phyloP scores from a whole-genome alignment of 108 stramenopile species.

The Nitzschia putrida region DNA sequence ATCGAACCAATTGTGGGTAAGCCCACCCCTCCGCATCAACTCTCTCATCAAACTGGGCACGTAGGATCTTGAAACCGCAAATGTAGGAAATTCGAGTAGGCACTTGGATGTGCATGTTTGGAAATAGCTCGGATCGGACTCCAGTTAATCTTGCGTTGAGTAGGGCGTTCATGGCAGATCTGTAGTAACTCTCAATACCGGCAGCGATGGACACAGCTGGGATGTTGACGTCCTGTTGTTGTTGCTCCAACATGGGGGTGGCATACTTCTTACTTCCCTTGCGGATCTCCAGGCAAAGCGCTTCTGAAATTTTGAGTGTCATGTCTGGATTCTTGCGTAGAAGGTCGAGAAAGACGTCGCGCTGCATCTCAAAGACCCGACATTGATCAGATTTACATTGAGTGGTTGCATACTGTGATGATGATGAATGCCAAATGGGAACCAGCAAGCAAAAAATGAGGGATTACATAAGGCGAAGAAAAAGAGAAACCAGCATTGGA shows the following conservation, averaged over 20 bases:
- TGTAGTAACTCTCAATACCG: conserved; percentile 81
- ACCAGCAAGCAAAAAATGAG: not conserved
- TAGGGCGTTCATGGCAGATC: conserved; percentile 60
- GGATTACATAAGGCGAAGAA: not conserved
- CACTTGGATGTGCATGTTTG: conserved; percentile 81
- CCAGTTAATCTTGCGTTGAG: conserved; percentile 67
- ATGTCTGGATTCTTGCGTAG: conserved; percentile 41
- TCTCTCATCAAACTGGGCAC: conserved; percentile 44
- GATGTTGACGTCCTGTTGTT: conserved; percentile 46
- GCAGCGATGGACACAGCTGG: conserved; percentile 70
- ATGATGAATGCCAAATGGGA: not conserved
- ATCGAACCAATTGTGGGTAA: conserved; percentile 34
- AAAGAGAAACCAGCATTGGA: not conserved
- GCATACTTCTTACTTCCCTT: conserved; percentile 35
- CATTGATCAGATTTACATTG: conserved; percentile 38
- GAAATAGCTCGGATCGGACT: conserved; percentile 54
- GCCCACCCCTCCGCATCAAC: conserved; percentile 38
- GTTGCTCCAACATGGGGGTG: conserved; percentile 55
- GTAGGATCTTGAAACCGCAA: conserved; percentile 68
- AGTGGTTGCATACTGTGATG: conserved; percentile 25
- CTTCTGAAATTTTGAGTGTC: conserved; percentile 32
- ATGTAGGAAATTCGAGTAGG: conserved; percentile 76
- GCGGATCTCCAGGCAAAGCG: conserved; percentile 40
- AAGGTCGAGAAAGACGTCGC: conserved; percentile 27
- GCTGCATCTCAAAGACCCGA: conserved; percentile 47